Conservation (phyloP, 2,329 filamentous ascomycete genomes). For the Colletotrichum melonis region DNA sequence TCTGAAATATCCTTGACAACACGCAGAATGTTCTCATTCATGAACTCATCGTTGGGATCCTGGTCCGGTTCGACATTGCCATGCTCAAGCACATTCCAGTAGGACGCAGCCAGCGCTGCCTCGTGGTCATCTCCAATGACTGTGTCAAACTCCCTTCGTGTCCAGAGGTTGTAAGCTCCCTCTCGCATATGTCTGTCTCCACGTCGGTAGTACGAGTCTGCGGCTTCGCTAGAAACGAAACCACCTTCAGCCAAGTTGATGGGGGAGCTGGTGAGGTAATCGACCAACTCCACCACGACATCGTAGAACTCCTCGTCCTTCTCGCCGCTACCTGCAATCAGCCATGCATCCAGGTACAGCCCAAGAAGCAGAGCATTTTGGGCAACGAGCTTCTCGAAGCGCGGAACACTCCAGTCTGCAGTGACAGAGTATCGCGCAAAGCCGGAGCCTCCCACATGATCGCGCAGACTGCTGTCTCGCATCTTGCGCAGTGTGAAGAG, state of each 20-base stretch:
- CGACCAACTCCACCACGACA: conserved; percentile 82
- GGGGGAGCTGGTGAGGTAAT: conserved; percentile 82
- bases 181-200: conserved; percentile 86
- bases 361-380: conserved; percentile 90
- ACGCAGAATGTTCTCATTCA: conserved; percentile 90
- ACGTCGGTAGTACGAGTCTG: conserved; percentile 82
- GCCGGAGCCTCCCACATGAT: conserved; percentile 65
- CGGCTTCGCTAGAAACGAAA: conserved; percentile 90
- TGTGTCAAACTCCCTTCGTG: conserved; percentile 83
- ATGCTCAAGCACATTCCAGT: conserved; percentile 86
- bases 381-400: conserved; percentile 97
- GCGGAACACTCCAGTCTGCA: conserved; percentile 90
- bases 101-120: conserved; percentile 76
- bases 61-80: conserved; percentile 87
- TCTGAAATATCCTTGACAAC: conserved; percentile 75
- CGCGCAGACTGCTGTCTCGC: conserved; percentile 63
- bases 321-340: conserved; percentile 57
- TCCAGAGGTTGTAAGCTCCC: conserved; percentile 96
- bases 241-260: conserved; percentile 77
- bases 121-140: conserved; percentile 69
- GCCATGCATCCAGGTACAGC: conserved; percentile 88
- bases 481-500: conserved; percentile 84
- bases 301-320: conserved; percentile 79
- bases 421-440: conserved; percentile 87
- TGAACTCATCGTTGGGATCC: conserved; percentile 93